Conservation (phyloP, 768 basidiomycete species). For the Leccinum uliginosum region DNA sequence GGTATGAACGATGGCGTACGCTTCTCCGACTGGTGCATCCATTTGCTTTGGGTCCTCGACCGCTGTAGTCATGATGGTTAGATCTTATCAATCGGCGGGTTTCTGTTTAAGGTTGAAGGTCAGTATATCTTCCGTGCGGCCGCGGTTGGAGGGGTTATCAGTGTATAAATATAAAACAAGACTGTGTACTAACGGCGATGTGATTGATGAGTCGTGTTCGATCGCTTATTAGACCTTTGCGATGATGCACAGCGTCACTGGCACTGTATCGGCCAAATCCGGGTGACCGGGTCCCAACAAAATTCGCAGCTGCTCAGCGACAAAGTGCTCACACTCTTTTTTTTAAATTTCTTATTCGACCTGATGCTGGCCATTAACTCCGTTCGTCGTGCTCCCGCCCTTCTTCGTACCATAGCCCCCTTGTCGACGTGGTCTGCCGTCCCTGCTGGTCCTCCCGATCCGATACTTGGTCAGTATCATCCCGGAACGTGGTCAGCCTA, state of each 20-base stretch:
- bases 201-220: no score
- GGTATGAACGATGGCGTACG: background rate
- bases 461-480: constrained; percentile 71
- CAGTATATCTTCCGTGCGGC: background rate
- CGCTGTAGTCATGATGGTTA: constrained; percentile 15
- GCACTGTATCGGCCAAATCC: constrained; percentile 16
- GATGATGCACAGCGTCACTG: background rate
- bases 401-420: constrained; percentile 35
- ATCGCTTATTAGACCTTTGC: background rate
- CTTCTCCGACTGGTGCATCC: constrained; percentile 1
- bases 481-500: background rate
- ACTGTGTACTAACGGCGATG: no score
- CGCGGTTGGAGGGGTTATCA: no score
- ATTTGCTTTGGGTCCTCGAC: background rate
- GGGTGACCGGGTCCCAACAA: constrained; percentile 1
- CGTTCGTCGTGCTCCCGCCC: constrained; percentile 47
- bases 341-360: background rate
- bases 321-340: background rate
- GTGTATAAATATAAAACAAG: no score
- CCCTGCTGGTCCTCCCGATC: constrained; percentile 85
- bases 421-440: constrained; percentile 80
- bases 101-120: constrained; percentile 21
- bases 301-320: background rate
- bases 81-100: constrained; percentile 21
- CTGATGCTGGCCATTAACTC: constrained; percentile 41